Conservation (phyloP, 768 basidiomycete species). For the Tephrocybe sp. region DNA sequence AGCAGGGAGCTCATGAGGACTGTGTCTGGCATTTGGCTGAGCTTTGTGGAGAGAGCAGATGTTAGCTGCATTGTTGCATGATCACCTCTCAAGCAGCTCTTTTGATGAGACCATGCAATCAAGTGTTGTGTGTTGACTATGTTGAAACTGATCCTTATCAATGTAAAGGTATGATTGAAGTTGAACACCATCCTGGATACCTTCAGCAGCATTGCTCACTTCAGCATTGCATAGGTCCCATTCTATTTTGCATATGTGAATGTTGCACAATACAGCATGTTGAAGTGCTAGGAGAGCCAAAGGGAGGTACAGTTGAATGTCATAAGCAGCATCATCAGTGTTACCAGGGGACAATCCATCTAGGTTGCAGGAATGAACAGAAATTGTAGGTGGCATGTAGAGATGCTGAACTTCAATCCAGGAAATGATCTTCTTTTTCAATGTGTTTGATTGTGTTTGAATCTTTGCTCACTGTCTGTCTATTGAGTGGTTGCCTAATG, state of each 20-base stretch:
- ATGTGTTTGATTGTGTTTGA: constrained; percentile 1
- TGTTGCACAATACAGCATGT: background rate
- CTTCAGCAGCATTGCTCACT: constrained; percentile 8
- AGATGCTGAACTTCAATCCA: constrained; percentile 8
- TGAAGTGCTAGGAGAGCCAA: background rate
- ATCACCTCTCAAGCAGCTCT: constrained; percentile 1
- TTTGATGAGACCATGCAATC: constrained; percentile 8
- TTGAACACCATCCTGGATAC: constrained; percentile 11
- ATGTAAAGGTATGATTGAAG: constrained; percentile 9
- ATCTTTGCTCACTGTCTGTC: constrained; percentile 5
- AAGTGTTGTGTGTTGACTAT: constrained; percentile 13
- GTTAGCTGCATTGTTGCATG: constrained; percentile 7
- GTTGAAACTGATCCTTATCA: constrained; percentile 14
- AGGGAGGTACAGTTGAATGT: background rate
- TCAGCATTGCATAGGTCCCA: background rate
- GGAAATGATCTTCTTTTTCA: constrained; percentile 3
- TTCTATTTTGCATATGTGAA: background rate
- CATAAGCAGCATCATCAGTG: background rate
- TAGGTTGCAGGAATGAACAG: background rate
- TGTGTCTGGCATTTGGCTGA: background rate
- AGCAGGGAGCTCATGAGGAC: background rate
- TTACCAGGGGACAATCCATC: background rate
- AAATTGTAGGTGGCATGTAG: background rate
- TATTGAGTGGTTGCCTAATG: background rate
- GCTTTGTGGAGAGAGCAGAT: constrained; percentile 10